Evolutionary conservation across 306 rosid species (phyloP), one percentile per base, ranked within the genome.

Genomic region (Pyrus pyrifolia): DNA sequence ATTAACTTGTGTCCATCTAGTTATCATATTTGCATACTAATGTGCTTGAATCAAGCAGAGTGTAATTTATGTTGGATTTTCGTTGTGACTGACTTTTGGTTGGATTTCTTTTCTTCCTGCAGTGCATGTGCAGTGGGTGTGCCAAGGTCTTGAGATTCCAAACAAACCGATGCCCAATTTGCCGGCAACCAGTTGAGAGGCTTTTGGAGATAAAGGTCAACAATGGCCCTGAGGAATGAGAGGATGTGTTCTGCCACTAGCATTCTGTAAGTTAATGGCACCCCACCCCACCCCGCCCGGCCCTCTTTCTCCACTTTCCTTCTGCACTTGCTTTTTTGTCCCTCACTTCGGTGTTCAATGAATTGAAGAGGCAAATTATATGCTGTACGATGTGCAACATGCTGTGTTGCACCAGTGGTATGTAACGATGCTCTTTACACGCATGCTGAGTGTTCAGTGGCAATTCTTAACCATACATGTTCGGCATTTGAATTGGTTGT

Each of bases 181-280:
- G 99, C 89, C 86, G 99, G 78, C 99, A 96, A 82, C 96, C 96
- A n/a, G 90, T 92, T 18, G 97, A 96, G 84, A 87, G 94, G 90
- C 99, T 92, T 82, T 74, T 92, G 89, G 97, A 96, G 90, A 96
- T 96, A 80, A 91, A 78, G 85, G 96, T 92, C 75, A 90, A 60
- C 83, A 81, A 76, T 70, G 90, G 86, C 13, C 75, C 87, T 21
- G 93, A 89, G 53, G 88, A 87, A 74, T 89, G 88, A 90, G 72
- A 79, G 78, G 67, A 35, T 60, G 21, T 27, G 38, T 44, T 59
- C 64, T 31, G 65, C 59, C 75, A 23, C 53, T 21, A 81, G 66
- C 72, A 53, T 35, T 63, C 31, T 75, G 80, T 81, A 81, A 67
- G 30, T 70, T 15, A 42, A 21, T 52, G 59, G 29, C 49, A 35